These are phyloP conservation scores for Panaeolus cyanescens DNA, from an alignment of 768 basidiomycete species.

Conservation along the genomic window DNA sequence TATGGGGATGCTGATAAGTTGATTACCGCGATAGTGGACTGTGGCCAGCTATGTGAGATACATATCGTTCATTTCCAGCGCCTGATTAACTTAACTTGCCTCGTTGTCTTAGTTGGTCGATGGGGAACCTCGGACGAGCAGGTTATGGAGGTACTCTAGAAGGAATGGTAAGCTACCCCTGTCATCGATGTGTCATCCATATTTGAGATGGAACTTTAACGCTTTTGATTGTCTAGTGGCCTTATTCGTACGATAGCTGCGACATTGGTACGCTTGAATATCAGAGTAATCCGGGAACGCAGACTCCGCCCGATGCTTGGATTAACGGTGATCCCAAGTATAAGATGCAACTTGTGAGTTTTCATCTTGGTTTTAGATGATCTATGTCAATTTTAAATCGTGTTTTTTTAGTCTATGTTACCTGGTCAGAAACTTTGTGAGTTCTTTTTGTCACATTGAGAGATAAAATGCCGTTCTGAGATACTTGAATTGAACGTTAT, in stretches of 20 bases:
- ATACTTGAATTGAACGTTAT: neutral
- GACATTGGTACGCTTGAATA: slow-evolving; percentile 81
- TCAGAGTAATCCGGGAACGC: slow-evolving; percentile 65
- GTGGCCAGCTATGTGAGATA: slow-evolving; percentile 35
- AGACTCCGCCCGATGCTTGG: slow-evolving; percentile 48
- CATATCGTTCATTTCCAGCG: neutral
- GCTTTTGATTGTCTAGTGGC: slow-evolving; percentile 44
- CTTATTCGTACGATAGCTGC: slow-evolving; percentile 72
- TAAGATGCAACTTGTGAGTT: slow-evolving; percentile 36
- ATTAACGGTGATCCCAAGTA: slow-evolving; percentile 43
- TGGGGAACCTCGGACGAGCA: slow-evolving; percentile 63
- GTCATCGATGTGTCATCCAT: too few relatives aligned
- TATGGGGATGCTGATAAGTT: too few relatives aligned
- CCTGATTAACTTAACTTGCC: slow-evolving; percentile 9
- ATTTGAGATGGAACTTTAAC: neutral
- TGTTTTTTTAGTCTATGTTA: slow-evolving; percentile 54
- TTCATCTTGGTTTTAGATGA: neutral
- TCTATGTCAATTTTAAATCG: too few relatives aligned
- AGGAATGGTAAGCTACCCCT: slow-evolving; percentile 63
- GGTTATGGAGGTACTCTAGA: slow-evolving; percentile 74
- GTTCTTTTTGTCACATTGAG: slow-evolving; percentile 5
- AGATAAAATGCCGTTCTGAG: too few relatives aligned
- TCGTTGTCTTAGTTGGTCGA: slow-evolving; percentile 38
- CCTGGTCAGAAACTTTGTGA: slow-evolving; percentile 56
- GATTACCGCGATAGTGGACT: slow-evolving; percentile 21